Base-by-base conservation (phyloP, 192 early-diverging fungal genomes). In the Gigaspora rosea region DNA sequence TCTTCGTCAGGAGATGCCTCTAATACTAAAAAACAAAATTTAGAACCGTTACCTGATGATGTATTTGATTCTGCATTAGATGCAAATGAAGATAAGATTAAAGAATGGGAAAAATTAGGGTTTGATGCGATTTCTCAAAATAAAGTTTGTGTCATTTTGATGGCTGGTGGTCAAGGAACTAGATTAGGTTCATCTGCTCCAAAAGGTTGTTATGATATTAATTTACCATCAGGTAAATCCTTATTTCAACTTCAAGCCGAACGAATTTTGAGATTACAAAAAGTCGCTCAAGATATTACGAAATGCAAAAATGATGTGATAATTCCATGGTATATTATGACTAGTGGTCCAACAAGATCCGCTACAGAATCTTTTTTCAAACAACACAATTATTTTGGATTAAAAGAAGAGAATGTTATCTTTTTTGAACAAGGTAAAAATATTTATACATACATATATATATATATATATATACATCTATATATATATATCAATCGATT, bases 291-390 rank as follows among this genome's bases (percentile, higher is more conserved):
- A 57, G 73, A 79, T 70, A 71, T 56, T 27, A 65, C 82, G 51
- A 78, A 79, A 57, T 75, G 83, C n/a, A 56, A 75, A 6, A 77
- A 78, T 5, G 77, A 86, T n/a, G 84, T 92, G 15, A 86, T 91
- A 32, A 95, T 99, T 71, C 96, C 97, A 9, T 99, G 97, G 97
- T 97, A 97, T 81, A 90, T 99, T 79, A 99, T 99, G 97, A 96
- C 95, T 61, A 96, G 94, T 54, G 97, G 94, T 9, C 97, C 97
- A 18, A 99, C 97, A 22, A 87, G 91, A 65, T 82, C 69, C 1
- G 90, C 94, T 18, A 97, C 97, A 15, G 88, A 89, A 57, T 70
- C 80, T 13, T 94, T 89, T 82, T 99, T 99, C 85, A 86, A 88
- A 66, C 80, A 93, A 57, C 68, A 94, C 81, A 83, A 89, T 66